Evolutionary conservation across 78 protist genomes (phyloP).

Genomic region (Pirum gemmata): DNA sequence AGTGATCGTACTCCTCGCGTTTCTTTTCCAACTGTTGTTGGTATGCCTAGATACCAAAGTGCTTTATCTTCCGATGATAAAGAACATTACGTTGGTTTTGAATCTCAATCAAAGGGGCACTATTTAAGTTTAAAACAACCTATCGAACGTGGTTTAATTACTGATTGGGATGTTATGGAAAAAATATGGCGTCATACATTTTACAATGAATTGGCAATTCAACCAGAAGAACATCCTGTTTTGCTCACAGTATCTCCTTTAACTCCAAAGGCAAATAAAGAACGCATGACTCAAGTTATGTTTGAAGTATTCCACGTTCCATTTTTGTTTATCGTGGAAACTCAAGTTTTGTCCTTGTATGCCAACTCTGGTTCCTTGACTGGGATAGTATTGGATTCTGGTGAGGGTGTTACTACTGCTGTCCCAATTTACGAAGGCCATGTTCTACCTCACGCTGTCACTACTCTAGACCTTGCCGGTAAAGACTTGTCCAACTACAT

Average conservation of each 20-base stretch:
- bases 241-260: conserved; percentile 88
- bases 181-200: conserved; percentile 89
- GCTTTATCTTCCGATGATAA: background rate
- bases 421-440: conserved; percentile 91
- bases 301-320: conserved; percentile 91
- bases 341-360: background rate
- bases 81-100: background rate
- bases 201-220: conserved; percentile 80
- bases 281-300: conserved; percentile 80
- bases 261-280: conserved; percentile 89
- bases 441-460: conserved; percentile 68
- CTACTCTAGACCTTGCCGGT: conserved; percentile 81
- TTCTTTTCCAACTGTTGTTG: background rate
- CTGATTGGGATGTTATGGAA: conserved; percentile 95
- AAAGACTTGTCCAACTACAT: background rate
- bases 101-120: background rate
- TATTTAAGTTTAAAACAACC: conserved; percentile 67
- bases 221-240: conserved; percentile 88
- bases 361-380: conserved; percentile 75
- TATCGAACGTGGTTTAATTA: conserved; percentile 90
- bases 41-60: too few relatives aligned
- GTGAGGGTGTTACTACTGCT: conserved; percentile 85
- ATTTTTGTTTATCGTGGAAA: background rate
- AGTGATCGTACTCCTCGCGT: background rate
- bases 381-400: conserved; percentile 92